These are phyloP conservation scores for Garcia nutans DNA, from an alignment of 345 rosid species.

Conservation along the genomic window DNA sequence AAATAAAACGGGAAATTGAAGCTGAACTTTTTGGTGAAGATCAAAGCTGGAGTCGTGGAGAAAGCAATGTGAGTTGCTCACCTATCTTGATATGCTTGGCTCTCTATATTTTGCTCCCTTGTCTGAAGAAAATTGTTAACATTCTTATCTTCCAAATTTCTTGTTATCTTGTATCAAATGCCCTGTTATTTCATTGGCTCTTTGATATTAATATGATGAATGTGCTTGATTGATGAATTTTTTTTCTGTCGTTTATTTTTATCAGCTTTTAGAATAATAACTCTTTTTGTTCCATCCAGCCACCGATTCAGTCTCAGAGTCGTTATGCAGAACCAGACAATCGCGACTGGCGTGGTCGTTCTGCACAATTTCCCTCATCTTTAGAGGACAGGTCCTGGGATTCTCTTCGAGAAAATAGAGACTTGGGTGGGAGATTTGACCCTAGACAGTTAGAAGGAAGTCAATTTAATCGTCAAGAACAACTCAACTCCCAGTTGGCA, in stretches of 20 bases:
- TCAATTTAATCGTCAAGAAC: constrained; percentile 52
- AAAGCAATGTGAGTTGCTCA: constrained; percentile 53
- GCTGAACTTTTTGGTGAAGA: constrained; percentile 76
- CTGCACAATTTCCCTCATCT: constrained; percentile 50
- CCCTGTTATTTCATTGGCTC: not conserved
- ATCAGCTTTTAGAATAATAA: not conserved
- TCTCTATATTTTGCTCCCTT: not conserved
- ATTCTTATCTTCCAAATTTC: not conserved
- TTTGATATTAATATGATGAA: not conserved
- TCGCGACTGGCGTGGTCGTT: constrained; percentile 88
- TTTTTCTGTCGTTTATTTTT: not conserved
- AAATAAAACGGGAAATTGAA: constrained; percentile 60
- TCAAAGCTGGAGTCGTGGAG: constrained; percentile 63
- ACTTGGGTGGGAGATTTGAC: constrained; percentile 39
- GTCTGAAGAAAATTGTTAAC: not conserved
- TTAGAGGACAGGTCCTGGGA: constrained; percentile 79
- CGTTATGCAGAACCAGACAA: constrained; percentile 81
- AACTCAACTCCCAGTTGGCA: constrained; percentile 44
- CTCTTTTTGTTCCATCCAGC: constrained; percentile 34
- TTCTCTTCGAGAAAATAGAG: constrained; percentile 49
- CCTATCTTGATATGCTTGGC: constrained; percentile 1
- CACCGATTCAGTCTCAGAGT: constrained; percentile 45
- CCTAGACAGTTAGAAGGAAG: constrained; percentile 46
- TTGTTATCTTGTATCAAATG: not conserved
- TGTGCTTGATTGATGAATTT: not conserved